Percentiles rank a stretch among this genome's conserved stretches.
phyloP scores from a whole-genome alignment of 345 rosid species.

The Isatis tinctoria region DNA sequence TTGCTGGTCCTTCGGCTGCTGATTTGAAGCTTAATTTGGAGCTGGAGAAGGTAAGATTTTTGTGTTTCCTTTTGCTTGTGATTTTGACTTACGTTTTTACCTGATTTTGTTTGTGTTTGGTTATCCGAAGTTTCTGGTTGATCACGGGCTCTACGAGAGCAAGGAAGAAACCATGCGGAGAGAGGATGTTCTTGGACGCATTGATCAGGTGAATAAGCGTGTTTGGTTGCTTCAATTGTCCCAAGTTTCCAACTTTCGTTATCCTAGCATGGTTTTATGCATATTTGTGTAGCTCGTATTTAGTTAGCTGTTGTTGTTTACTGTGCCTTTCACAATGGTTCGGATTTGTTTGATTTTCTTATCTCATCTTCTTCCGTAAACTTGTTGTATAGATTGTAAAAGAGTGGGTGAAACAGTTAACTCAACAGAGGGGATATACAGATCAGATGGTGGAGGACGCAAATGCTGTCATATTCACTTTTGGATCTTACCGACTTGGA shows the following conservation, averaged over 20 bases:
- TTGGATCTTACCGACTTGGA: slow-evolving; percentile 90
- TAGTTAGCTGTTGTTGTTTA: no score
- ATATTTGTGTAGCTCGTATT: no score
- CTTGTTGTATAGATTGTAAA: slow-evolving; percentile 51
- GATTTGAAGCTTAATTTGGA: slow-evolving; percentile 59
- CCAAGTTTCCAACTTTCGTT: no score
- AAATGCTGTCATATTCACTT: slow-evolving; percentile 74
- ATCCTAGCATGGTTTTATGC: no score
- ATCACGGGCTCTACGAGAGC: slow-evolving; percentile 67
- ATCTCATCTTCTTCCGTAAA: neutral
- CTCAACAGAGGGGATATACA: slow-evolving; percentile 54
- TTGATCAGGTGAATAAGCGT: slow-evolving; percentile 50
- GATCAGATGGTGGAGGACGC: slow-evolving; percentile 93
- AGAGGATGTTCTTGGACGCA: slow-evolving; percentile 55
- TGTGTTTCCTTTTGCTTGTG: neutral
- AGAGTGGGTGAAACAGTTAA: slow-evolving; percentile 73
- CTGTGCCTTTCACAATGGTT: no score
- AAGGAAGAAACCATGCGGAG: slow-evolving; percentile 67
- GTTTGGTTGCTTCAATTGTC: neutral
- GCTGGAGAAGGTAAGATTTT: slow-evolving; percentile 53
- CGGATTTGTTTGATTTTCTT: no score
- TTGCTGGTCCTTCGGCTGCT: slow-evolving; percentile 58
- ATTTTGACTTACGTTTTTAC: neutral
- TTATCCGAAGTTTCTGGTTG: slow-evolving; percentile 49
- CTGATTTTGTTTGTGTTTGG: neutral